Evolutionary conservation across 108 stramenopile genomes (phyloP).

Genomic region (Nannochloropsis gaditana): DNA sequence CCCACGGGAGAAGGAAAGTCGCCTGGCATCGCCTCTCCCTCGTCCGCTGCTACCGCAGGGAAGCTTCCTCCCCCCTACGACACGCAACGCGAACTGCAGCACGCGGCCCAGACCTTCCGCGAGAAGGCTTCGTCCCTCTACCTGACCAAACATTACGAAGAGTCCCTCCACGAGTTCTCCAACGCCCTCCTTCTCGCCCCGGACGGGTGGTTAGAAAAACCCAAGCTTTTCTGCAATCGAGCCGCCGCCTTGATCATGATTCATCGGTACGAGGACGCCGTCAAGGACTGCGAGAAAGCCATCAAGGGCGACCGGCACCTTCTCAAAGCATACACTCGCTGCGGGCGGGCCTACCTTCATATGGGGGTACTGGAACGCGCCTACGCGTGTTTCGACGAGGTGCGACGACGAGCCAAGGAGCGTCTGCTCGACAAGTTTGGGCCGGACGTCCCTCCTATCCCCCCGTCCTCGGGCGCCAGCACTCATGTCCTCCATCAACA

Average conservation of each 20-base stretch:
- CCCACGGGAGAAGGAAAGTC: no score
- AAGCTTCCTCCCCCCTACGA: neutral
- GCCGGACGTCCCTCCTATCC: neutral
- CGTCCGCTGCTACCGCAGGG: neutral
- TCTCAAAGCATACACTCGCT: constrained; percentile 34
- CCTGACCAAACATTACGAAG: neutral
- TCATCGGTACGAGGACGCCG: constrained; percentile 29
- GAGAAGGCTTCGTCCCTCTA: neutral
- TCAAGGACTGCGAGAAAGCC: constrained; percentile 44
- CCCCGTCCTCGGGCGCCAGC: neutral
- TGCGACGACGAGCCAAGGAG: neutral
- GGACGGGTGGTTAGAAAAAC: neutral
- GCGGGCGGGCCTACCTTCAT: neutral
- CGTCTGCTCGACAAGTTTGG: neutral
- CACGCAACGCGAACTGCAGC: neutral
- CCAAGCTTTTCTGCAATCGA: constrained; percentile 37
- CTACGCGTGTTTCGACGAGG: neutral
- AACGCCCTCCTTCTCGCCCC: constrained; percentile 26
- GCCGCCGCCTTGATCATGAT: constrained; percentile 38
- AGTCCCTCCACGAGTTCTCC: constrained; percentile 28
- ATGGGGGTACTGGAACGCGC: neutral
- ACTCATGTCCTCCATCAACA: neutral
- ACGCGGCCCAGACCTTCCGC: neutral
- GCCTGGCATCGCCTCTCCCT: neutral
- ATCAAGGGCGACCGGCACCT: constrained; percentile 26